phyloP scores from a whole-genome alignment of 1,139 yeast species.

The Pichia sp. region DNA sequence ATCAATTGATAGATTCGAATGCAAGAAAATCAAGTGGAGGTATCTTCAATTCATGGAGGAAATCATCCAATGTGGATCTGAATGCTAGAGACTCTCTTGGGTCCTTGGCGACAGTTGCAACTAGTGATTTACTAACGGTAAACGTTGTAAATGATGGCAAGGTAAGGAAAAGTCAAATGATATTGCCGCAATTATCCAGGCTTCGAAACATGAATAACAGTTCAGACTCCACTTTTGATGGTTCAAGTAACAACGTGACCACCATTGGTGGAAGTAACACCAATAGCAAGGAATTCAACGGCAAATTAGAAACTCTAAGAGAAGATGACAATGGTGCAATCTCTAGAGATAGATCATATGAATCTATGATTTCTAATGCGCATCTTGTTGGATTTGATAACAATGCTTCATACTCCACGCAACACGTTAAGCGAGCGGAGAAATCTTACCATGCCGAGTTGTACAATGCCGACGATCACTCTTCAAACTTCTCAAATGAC shows the following conservation, averaged over 20 bases:
- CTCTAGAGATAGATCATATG: slow-evolving; percentile 11
- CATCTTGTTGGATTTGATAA: slow-evolving; percentile 49
- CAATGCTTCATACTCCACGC: slow-evolving; percentile 20
- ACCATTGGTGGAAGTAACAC: neutral
- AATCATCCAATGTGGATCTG: slow-evolving; percentile 30
- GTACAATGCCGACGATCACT: slow-evolving; percentile 5
- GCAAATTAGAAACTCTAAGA: slow-evolving; percentile 10
- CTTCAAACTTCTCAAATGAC: too few species aligned
- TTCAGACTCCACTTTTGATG: slow-evolving; percentile 6
- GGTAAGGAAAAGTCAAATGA: slow-evolving; percentile 28
- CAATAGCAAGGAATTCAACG: slow-evolving; percentile 3
- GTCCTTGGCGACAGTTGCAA: slow-evolving; percentile 79
- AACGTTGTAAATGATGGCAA: slow-evolving; percentile 55
- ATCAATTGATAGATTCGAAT: slow-evolving; percentile 5
- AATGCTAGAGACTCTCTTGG: slow-evolving; percentile 55
- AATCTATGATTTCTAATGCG: slow-evolving; percentile 25
- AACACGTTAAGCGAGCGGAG: slow-evolving; percentile 15
- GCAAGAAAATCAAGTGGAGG: slow-evolving; percentile 2
- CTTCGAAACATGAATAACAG: slow-evolving; percentile 4
- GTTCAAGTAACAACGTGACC: neutral
- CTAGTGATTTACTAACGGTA: slow-evolving; percentile 77
- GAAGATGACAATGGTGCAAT: slow-evolving; percentile 8
- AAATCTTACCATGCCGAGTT: slow-evolving; percentile 20
- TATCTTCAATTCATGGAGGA: slow-evolving; percentile 62
- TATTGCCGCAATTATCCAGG: slow-evolving; percentile 13